Base-by-base conservation (phyloP, 306 rosid species). In the Vigna nakashimae region DNA sequence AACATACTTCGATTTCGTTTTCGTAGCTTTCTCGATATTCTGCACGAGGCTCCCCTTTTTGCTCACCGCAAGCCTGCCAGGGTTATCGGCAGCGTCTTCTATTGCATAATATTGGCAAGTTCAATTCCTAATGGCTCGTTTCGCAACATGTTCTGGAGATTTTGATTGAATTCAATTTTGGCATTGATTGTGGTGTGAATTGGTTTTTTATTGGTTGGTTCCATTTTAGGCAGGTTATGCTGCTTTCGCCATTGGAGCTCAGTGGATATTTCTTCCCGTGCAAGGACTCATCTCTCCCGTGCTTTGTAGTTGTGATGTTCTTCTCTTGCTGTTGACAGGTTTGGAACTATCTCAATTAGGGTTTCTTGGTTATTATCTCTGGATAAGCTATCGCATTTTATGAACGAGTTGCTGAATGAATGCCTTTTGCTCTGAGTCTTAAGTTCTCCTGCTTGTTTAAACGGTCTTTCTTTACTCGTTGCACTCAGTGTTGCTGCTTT, bases 1-100 rank as follows among this genome's bases (percentile, higher is more conserved):
- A 30, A 45, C n/a, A 52, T 75, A 66, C 12, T 76, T 79, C 22
- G 65, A 3, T 9, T 26, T 65, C 64, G 2, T 26, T 65, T 11
- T 48, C 53, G 7, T 24, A 96, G 99, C 83, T 96, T 96, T 84
- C 87, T 96, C 14, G 98, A 96, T 76, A 96, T 96, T 82, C 84
- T 96, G 64, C 98, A 96, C 28, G 99, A 96, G 79, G 96, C 99
- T 82, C 98, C 99, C 13, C 76, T 92, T 13, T 90, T 96, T 22
- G 98, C 98, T 62, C 96, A 96, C 69, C 92, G 99, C 69, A 90
- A 92, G 69, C 83, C 99, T 8, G 87, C 96, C 16, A 90, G 91
- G 84, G 85, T 91, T 75, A 50, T 92, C 73, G 99, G 96, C 16
- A 91, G 97, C 79, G 83, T 96, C 26, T 75, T 96, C 77, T 96